Evolutionary conservation across 768 basidiomycete species (phyloP).

Genomic region (Clathrus columnatus): DNA sequence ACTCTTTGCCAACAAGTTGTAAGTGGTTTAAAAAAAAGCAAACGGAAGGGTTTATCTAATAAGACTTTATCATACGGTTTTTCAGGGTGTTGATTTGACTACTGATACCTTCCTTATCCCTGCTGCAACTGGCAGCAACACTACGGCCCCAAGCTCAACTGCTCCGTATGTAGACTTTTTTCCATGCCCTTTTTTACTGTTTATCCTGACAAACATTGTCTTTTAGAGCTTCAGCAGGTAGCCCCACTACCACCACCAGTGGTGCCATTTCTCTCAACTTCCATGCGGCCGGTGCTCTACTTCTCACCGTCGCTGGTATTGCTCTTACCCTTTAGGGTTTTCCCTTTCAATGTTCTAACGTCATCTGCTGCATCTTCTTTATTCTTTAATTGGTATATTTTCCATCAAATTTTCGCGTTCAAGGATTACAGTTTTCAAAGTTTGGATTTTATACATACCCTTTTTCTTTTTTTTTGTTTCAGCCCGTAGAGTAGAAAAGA

Average conservation of each 20-base stretch:
- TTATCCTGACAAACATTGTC: background rate
- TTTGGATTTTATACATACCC: too few relatives aligned
- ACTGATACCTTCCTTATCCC: constrained; percentile 14
- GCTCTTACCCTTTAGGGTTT: background rate
- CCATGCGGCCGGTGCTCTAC: background rate
- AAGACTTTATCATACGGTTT: background rate
- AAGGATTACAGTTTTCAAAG: too few relatives aligned
- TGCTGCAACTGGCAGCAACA: constrained; percentile 16
- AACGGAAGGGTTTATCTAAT: too few relatives aligned
- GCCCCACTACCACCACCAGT: constrained; percentile 9
- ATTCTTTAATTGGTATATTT: background rate
- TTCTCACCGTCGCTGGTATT: constrained; percentile 3
- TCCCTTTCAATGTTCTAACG: background rate
- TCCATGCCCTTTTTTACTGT: background rate
- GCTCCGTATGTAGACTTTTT: background rate
- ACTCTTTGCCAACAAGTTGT: background rate
- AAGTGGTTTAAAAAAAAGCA: too few relatives aligned
- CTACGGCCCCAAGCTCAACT: constrained; percentile 13
- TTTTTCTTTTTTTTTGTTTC: background rate
- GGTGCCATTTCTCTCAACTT: background rate
- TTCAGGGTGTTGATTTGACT: background rate
- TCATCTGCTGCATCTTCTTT: background rate
- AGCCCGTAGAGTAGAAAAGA: background rate
- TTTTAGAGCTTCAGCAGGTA: background rate
- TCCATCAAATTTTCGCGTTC: background rate